Percentiles rank a stretch among this genome's conserved stretches.
Conservation (phyloP, 352 stramenopile species). For the Blastocystis sp. region DNA sequence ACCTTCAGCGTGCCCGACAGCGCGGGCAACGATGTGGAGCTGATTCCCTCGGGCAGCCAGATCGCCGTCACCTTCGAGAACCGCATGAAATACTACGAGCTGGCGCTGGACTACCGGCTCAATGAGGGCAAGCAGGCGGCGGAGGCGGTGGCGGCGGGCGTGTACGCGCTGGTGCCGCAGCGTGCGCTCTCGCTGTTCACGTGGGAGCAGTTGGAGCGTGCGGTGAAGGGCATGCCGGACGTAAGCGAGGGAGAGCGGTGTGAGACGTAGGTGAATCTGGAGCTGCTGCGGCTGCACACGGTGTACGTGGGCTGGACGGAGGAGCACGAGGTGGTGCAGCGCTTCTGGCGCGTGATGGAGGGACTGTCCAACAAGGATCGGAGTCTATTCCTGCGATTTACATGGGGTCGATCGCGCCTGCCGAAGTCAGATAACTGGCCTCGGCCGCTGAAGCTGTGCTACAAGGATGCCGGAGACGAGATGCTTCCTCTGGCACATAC, state of each 20-base stretch:
- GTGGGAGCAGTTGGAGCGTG: constrained; percentile 64
- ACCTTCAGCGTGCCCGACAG: constrained; percentile 75
- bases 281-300: constrained; percentile 63
- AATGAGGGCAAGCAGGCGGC: constrained; percentile 65
- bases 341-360: constrained; percentile 63
- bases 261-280: constrained; percentile 56
- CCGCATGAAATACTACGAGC: constrained; percentile 60
- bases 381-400: constrained; percentile 69
- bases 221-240: constrained; percentile 64
- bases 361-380: constrained; percentile 61
- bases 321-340: constrained; percentile 59
- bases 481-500: constrained; percentile 80
- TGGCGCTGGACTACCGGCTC: constrained; percentile 60
- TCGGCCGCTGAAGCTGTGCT: constrained; percentile 78
- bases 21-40: constrained; percentile 67
- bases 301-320: constrained; percentile 63
- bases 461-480: constrained; percentile 72
- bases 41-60: constrained; percentile 60
- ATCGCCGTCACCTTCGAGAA: constrained; percentile 63
- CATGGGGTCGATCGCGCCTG: constrained; percentile 76
- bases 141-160: constrained; percentile 60
- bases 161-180: constrained; percentile 63
- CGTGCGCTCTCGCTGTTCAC: constrained; percentile 65
- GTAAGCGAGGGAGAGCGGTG: no score
- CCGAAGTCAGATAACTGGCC: constrained; percentile 64